phyloP scores from a whole-genome alignment of 495 filamentous ascomycete genomes.

The Niebla homalea region DNA sequence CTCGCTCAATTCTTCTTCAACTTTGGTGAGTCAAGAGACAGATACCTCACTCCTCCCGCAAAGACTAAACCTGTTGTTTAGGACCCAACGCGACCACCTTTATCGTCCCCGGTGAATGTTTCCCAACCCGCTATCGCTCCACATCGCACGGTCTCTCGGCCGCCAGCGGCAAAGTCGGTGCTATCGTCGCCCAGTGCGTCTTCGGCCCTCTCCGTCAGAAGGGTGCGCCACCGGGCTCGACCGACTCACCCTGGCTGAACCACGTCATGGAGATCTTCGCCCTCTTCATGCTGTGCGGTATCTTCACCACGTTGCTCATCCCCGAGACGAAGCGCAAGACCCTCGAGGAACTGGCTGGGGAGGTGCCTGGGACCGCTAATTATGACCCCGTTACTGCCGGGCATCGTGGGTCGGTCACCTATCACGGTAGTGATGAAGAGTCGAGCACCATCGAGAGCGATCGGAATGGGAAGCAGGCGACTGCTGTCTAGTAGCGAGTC shows the following conservation, averaged over 20 bases:
- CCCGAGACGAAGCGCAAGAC: slow-evolving; percentile 66
- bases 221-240: slow-evolving; percentile 25
- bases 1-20: slow-evolving; percentile 85
- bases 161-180: slow-evolving; percentile 69
- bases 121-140: slow-evolving; percentile 75
- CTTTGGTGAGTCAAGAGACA: slow-evolving; percentile 26
- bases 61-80: slow-evolving; percentile 13
- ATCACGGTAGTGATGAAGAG: not conserved
- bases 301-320: slow-evolving; percentile 52
- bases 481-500: too few species aligned
- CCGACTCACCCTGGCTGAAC: slow-evolving; percentile 53
- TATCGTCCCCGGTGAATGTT: slow-evolving; percentile 80
- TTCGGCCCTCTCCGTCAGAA: slow-evolving; percentile 33
- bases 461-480: too few species aligned
- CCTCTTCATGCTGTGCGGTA: slow-evolving; percentile 63
- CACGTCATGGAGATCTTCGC: slow-evolving; percentile 73
- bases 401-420: not conserved
- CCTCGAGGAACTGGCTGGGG: slow-evolving; percentile 44
- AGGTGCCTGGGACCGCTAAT: slow-evolving; percentile 21
- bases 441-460: too few species aligned
- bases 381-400: slow-evolving; percentile 10
- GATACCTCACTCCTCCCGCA: not conserved
- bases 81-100: slow-evolving; percentile 84
- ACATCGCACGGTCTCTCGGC: slow-evolving; percentile 79
- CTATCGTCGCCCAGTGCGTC: slow-evolving; percentile 44